These are phyloP conservation scores for Paecilomyces niveus DNA, from an alignment of 2,329 filamentous ascomycete genomes.

Conservation along the genomic window DNA sequence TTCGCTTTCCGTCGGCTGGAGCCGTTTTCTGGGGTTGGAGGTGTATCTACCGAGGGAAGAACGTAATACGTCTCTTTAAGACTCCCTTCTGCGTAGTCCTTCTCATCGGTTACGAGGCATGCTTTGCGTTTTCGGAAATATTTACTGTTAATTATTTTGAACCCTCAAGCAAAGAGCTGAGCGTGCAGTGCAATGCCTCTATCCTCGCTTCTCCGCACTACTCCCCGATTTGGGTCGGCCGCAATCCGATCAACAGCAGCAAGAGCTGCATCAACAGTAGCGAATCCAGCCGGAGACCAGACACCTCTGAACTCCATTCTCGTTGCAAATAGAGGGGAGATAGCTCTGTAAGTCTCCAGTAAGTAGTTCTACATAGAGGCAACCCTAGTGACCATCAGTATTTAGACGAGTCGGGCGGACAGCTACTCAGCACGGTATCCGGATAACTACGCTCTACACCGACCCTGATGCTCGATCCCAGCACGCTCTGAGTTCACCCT, in stretches of 20 bases:
- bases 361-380: not conserved
- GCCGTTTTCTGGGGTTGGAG: slow-evolving; percentile 5
- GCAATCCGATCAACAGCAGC: slow-evolving; percentile 18
- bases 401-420: slow-evolving; percentile 73
- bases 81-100: not conserved
- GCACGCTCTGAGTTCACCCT: slow-evolving; percentile 78
- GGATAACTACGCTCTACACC: slow-evolving; percentile 90
- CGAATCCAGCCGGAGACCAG: slow-evolving; percentile 13
- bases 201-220: slow-evolving; percentile 34
- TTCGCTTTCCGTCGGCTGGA: slow-evolving; percentile 30
- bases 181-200: slow-evolving; percentile 23
- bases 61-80: not conserved
- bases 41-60: not conserved
- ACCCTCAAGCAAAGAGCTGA: not conserved
- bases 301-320: slow-evolving; percentile 66
- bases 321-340: slow-evolving; percentile 95
- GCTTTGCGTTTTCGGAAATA: not conserved
- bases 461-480: slow-evolving; percentile 81
- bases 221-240: slow-evolving; percentile 25
- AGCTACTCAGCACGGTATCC: slow-evolving; percentile 79
- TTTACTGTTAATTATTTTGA: not conserved
- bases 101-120: not conserved
- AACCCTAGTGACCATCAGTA: slow-evolving; percentile 7
- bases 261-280: slow-evolving; percentile 23
- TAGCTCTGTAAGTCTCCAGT: slow-evolving; percentile 57